Base-by-base conservation (phyloP, 2,329 filamentous ascomycete genomes). In the Claviceps monticola region DNA sequence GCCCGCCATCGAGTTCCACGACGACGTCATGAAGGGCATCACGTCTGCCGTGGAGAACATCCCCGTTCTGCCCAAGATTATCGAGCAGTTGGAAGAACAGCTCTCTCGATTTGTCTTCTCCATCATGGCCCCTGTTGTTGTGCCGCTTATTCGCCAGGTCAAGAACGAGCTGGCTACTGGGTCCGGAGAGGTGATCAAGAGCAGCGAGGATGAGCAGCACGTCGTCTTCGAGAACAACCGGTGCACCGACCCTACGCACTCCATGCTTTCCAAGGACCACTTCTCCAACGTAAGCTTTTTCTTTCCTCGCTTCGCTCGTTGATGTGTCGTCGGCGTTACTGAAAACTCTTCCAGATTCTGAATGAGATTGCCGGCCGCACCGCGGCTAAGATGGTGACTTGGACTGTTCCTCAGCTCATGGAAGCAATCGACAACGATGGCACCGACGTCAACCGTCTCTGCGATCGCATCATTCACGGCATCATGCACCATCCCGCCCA, bases 251-350 rank as follows among this genome's bases (percentile, higher is more conserved):
- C 91, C 90, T 0, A 96, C 90, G 1, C 90, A 96, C 71, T 94
- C 88, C 19, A 95, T 95, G 90, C 73, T 96, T 50, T 89, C 88
- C 54, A 96, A 96, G 71, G 90, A 96, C 61, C 90, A 96, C 68
- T 96, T 96, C 67, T 86, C 84, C 56, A 94, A 94, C 62, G 74
- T 84, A 65, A 68, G 74, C 60, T 21, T 42, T 11, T 19, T 16
- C 2, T 38, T 17, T 38, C 13, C 29, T 34, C 29, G 8, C 3
- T 34, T 34, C 29, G 29, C 29, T 34, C 29, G 9, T 34, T 34
- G 9, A 19, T 11, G 2, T 46, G 4, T 14, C 45, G 16, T 36
- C 7, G 45, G 21, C 34, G 17, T 26, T n/a, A 26, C 46, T 48
- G 14, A 39, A 36, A 16, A 14, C 1, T 17, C n/a, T 34, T 23